A percentile compares a stretch with the other conserved stretches of the same genome.
These are phyloP conservation scores for Candida mattraensis DNA, from an alignment of 805 yeast genomes.

Conservation along the genomic window DNA sequence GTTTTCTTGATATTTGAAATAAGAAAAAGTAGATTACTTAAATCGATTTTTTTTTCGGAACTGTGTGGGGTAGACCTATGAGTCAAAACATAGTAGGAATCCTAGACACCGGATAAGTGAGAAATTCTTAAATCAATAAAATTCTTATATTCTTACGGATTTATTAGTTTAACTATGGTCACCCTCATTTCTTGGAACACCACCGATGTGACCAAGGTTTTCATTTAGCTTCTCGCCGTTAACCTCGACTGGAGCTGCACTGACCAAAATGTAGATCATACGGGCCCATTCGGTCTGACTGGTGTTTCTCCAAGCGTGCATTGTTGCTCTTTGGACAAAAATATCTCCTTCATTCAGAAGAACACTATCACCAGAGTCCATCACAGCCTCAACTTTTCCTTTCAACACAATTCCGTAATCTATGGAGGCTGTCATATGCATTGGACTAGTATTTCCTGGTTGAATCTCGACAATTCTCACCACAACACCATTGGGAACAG, in stretches of 20 bases:
- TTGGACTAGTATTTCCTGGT: conserved; percentile 11
- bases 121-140: no score
- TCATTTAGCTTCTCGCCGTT: conserved; percentile 6
- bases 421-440: conserved; percentile 10
- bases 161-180: conserved; percentile 2
- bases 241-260: conserved; percentile 9
- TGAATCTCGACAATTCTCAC: conserved; percentile 11
- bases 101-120: no score
- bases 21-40: no score
- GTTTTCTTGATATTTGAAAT: neutral
- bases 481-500: conserved; percentile 10
- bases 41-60: no score
- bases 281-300: conserved; percentile 12
- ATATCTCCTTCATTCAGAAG: conserved; percentile 8
- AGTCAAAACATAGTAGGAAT: no score
- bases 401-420: conserved; percentile 12
- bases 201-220: conserved; percentile 10
- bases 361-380: conserved; percentile 10
- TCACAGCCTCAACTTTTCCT: conserved; percentile 10
- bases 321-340: conserved; percentile 12
- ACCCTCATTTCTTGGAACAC: conserved; percentile 9
- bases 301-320: conserved; percentile 13
- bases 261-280: conserved; percentile 9
- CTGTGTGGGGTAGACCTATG: no score
- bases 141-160: no score